Evolutionary conservation across 352 stramenopile genomes (phyloP), one percentile per base, ranked within the genome.

Genomic region (Saprolegnia parasitica): DNA sequence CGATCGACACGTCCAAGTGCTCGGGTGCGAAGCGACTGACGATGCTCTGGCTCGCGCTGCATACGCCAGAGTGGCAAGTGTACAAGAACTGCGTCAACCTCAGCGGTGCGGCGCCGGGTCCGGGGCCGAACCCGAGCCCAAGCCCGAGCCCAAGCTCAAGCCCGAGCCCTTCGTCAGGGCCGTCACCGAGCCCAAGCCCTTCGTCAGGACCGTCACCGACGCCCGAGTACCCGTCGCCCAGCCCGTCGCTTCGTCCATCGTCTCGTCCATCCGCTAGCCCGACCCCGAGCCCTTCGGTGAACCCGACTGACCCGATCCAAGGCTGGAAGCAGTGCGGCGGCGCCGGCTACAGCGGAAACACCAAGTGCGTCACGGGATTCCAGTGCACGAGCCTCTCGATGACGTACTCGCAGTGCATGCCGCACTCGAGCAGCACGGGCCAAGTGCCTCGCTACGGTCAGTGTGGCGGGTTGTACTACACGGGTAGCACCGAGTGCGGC

Each of bases 41-140:
- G 9, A 21, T 72, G 0, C 70, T 74, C 58, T 84, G 77, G 77
- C 37, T 86, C 26, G 79, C 79, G 5, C 56, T 86, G 26, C 79
- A 86, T 73, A 65, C 61, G 0, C 71, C 73, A 1, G 65, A 73
- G 55, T 86, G 79, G 79, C 77, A 86, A 56, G 73, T 83, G 54
- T 84, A 78, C 65, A 82, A 46, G 39, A 46, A 46, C 39, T 46
- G 39, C 39, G 39, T 46, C 8, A 15, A 8, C 8, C 39, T 46
- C 39, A 15, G n/a, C n/a, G n/a, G 39, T 15, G 39, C 8, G 8
- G 15, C n/a, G n/a, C n/a, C 8, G 8, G 39, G 39, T 15, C 39
- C 39, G 39, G 39, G 8, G 8, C 39, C 39, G 8, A 46, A 46
- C 8, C 39, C 39, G 8, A 46, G 39, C 39, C 39, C 39, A 16